Percentiles rank a stretch among this genome's conserved stretches.
Conservation (phyloP, 2,329 filamentous ascomycete species). For the Fusarium newnesense region DNA sequence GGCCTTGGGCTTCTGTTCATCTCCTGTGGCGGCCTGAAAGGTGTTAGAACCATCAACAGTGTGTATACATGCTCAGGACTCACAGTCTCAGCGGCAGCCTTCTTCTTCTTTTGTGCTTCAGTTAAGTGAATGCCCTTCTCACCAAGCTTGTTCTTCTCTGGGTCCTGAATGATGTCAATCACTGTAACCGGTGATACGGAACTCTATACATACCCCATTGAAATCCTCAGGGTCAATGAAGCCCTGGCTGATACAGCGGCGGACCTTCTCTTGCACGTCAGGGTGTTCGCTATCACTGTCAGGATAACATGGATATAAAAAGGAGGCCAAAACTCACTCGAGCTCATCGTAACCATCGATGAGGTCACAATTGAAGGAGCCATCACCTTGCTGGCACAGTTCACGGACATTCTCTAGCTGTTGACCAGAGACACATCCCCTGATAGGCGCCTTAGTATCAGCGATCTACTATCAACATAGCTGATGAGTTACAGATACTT, state of each 20-base stretch:
- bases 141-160: constrained; percentile 77
- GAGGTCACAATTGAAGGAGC: constrained; percentile 67
- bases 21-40: constrained; percentile 41
- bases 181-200: not conserved
- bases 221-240: constrained; percentile 89
- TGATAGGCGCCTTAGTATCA: constrained; percentile 49
- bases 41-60: constrained; percentile 14
- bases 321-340: constrained; percentile 50
- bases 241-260: constrained; percentile 76
- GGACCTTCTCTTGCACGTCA: constrained; percentile 78
- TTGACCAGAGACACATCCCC: constrained; percentile 88
- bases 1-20: constrained; percentile 45
- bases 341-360: constrained; percentile 88
- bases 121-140: constrained; percentile 69
- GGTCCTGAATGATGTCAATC: constrained; percentile 64
- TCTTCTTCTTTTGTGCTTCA: constrained; percentile 50
- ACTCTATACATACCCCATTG: constrained; percentile 76
- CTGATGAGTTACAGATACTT: constrained; percentile 45
- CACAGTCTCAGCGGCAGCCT: constrained; percentile 45
- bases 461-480: not conserved
- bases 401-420: constrained; percentile 75
- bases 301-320: constrained; percentile 1
- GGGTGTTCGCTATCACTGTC: constrained; percentile 54
- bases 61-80: constrained; percentile 9
- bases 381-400: constrained; percentile 58